phyloP scores from a whole-genome alignment of 2,329 filamentous ascomycete genomes.

The Fusarium sp. region DNA sequence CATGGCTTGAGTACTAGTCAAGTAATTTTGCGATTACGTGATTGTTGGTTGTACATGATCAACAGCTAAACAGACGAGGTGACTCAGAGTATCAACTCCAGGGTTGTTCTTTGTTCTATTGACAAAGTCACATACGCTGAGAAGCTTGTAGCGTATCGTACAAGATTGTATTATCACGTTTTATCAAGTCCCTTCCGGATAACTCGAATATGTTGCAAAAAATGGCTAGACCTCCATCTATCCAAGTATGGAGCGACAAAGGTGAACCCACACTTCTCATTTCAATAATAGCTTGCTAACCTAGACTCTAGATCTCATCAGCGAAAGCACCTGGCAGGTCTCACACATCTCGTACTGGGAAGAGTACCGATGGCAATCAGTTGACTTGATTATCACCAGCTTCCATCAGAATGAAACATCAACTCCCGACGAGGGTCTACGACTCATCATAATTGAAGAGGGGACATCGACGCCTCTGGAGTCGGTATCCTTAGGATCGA shows the following conservation, averaged over 20 bases:
- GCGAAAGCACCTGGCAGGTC: not conserved
- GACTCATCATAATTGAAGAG: not conserved
- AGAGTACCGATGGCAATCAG: conserved; percentile 6
- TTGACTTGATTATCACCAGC: conserved; percentile 4
- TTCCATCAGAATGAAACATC: not conserved
- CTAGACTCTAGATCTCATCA: not conserved
- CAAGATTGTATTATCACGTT: not conserved
- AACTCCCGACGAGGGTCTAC: not conserved
- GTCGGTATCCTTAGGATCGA: not conserved
- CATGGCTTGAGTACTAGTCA: not conserved
- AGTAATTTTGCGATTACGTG: not conserved
- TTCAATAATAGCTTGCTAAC: not conserved
- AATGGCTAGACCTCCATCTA: not conserved
- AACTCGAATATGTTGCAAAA: not conserved
- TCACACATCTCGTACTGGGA: conserved; percentile 6
- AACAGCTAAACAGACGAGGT: not conserved
- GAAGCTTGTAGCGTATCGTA: not conserved
- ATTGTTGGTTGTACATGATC: not conserved
- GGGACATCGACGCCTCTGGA: not conserved
- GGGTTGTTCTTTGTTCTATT: not conserved
- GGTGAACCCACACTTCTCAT: not conserved
- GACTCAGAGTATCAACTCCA: not conserved
- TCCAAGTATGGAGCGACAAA: conserved; percentile 1
- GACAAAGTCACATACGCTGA: not conserved
- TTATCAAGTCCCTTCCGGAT: not conserved